Conservation (phyloP, 164 flowering plant genomes). For the Sedum album region DNA sequence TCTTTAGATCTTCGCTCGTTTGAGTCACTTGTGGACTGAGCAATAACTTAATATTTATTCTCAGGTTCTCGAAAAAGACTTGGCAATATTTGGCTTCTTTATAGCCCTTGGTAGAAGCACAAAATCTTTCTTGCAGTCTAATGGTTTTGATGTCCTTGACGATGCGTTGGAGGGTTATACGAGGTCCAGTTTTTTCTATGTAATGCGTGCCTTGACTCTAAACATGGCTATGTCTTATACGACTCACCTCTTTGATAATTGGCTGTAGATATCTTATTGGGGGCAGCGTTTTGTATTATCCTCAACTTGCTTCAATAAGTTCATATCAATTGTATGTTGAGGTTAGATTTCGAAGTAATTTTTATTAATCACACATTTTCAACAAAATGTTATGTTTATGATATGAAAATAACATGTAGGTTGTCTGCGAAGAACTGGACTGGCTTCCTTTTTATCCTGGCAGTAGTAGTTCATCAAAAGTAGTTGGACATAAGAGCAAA, state of each 20-base stretch:
- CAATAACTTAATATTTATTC: constrained; percentile 12
- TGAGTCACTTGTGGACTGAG: constrained; percentile 8
- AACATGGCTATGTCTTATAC: constrained; percentile 6
- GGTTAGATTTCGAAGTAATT: constrained; percentile 47
- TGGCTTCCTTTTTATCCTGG: constrained; percentile 93
- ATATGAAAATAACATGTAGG: constrained; percentile 27
- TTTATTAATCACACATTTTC: constrained; percentile 1
- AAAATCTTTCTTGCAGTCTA: constrained; percentile 54
- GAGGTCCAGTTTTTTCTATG: constrained; percentile 35
- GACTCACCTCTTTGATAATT: constrained; percentile 3
- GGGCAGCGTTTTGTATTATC: constrained; percentile 89
- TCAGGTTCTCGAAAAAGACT: constrained; percentile 90
- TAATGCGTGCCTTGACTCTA: neutral
- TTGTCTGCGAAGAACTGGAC: constrained; percentile 96
- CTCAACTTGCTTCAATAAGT: constrained; percentile 93
- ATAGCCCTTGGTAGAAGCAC: constrained; percentile 90
- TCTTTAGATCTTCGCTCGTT: neutral
- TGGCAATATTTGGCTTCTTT: constrained; percentile 94
- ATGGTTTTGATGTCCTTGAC: constrained; percentile 54
- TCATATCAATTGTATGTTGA: constrained; percentile 96
- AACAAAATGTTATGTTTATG: neutral
- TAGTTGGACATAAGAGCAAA: constrained; percentile 45
- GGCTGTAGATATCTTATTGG: constrained; percentile 72
- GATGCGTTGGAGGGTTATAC: constrained; percentile 64
- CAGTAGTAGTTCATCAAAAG: constrained; percentile 23